A percentile compares a stretch with the other conserved stretches of the same genome.
These are phyloP conservation scores for Xylariaceae sp. DNA, from an alignment of 2,329 filamentous ascomycete genomes.

Conservation along the genomic window DNA sequence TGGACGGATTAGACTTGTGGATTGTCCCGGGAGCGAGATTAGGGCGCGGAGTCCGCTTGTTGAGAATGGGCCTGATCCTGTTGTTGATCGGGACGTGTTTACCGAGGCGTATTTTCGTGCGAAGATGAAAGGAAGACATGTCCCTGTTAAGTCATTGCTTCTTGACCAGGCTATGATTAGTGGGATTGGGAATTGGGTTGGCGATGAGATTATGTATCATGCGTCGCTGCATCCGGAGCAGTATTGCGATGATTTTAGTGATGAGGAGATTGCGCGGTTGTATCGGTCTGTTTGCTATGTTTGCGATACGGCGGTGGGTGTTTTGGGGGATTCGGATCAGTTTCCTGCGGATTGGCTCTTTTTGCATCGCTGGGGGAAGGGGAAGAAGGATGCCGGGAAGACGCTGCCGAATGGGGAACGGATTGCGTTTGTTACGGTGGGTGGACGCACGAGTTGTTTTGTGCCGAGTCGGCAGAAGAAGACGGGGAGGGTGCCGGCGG, in stretches of 20 bases:
- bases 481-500: conserved; percentile 39
- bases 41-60: conserved; percentile 71
- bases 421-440: conserved; percentile 81
- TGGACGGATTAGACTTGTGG: conserved; percentile 71
- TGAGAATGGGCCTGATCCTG: conserved; percentile 91
- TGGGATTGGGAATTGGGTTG: conserved; percentile 96
- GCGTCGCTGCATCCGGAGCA: conserved; percentile 87
- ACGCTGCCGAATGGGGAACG: conserved; percentile 78
- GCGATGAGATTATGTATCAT: conserved; percentile 88
- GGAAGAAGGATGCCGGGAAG: conserved; percentile 63
- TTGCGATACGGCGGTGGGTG: conserved; percentile 71
- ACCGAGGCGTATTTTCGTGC: conserved; percentile 69
- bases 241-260: conserved; percentile 75
- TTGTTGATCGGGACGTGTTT: conserved; percentile 71
- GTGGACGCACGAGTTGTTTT: conserved; percentile 84
- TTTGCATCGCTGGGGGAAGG: conserved; percentile 83
- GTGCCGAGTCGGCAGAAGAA: conserved; percentile 86
- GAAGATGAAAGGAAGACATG: conserved; percentile 68
- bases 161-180: conserved; percentile 85
- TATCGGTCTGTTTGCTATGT: conserved; percentile 72
- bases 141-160: conserved; percentile 83
- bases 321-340: conserved; percentile 72
- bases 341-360: conserved; percentile 89
- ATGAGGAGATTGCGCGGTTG: conserved; percentile 64
- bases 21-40: conserved; percentile 73